These are phyloP conservation scores for Scenedesmus sp. DNA, from an alignment of 163 green algal species.

Conservation along the genomic window DNA sequence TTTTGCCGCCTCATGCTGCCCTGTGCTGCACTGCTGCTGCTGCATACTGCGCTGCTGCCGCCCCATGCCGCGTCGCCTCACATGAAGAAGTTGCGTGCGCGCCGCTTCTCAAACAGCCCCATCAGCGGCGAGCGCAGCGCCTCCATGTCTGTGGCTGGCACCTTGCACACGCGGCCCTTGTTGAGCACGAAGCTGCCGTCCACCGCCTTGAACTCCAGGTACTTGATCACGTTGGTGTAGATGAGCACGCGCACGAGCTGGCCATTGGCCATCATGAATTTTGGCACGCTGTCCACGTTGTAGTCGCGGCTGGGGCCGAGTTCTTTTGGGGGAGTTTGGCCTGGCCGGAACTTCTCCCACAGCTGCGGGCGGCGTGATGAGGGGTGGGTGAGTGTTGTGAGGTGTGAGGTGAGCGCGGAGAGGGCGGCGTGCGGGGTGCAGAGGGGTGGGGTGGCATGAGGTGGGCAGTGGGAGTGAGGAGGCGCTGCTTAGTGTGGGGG, in stretches of 20 bases:
- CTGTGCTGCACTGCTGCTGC: neutral
- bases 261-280: slow-evolving; percentile 99
- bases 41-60: neutral
- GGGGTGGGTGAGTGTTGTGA: too few relatives aligned
- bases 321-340: slow-evolving; percentile 70
- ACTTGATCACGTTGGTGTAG: slow-evolving; percentile 98
- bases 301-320: slow-evolving; percentile 96
- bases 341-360: slow-evolving; percentile 93
- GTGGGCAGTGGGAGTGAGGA: too few relatives aligned
- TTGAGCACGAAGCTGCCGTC: slow-evolving; percentile 96
- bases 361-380: slow-evolving; percentile 69
- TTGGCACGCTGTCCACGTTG: slow-evolving; percentile 98
- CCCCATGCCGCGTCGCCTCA: slow-evolving; percentile 58
- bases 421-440: too few relatives aligned
- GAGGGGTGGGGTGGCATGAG: too few relatives aligned
- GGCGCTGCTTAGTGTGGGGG: too few relatives aligned
- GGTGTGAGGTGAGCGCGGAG: too few relatives aligned
- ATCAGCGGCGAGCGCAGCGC: slow-evolving; percentile 94
- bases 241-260: slow-evolving; percentile 91
- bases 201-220: slow-evolving; percentile 99
- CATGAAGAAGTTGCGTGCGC: slow-evolving; percentile 95
- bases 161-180: slow-evolving; percentile 84
- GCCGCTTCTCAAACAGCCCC: slow-evolving; percentile 98
- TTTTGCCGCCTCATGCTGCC: neutral
- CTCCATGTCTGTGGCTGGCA: slow-evolving; percentile 96